Evolutionary conservation across 108 stramenopile genomes (phyloP), one percentile per base, ranked within the genome.

Genomic region (Schizochytrium sp.): DNA sequence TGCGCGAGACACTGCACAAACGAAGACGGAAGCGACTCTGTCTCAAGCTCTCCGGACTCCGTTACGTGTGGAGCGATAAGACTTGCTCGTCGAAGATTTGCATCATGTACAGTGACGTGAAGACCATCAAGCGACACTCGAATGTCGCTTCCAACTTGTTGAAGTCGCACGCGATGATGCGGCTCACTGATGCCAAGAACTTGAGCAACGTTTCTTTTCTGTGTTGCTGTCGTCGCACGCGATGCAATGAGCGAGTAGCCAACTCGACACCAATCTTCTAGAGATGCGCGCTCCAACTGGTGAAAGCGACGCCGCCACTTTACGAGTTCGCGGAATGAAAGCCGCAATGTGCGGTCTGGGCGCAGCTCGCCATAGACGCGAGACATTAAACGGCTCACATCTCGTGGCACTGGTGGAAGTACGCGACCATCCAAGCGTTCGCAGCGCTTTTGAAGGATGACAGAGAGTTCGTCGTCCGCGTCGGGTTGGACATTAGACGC

Each of bases 291-390:
- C 29, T 6, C 5, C 58, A 87, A 18, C 87, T 34, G 10, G 8
- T 10, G 12, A 21, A 5, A 57, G 57, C 88, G 88, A 6, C 88
- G 45, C 19, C 60, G 47, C 88, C 88, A 88, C n/a, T 88, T 88
- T 6, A 88, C 43, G 51, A 88, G 23, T 44, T 88, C 88, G 25
- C 88, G 88, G 23, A 72, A 48, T 5, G 88, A 44, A 21, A 88
- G 23, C 12, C 72, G 72, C 88, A 48, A 44, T 8, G 5, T 16
- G n/a, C 28, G 47, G 19, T 23, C 60, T 5, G 43, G 5, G 4
- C 53, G 47, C 87, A 87, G 5, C 10, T 21, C 16, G 41, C 23
- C 57, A 29, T 87, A 87, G 53, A 29, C 87, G 16, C 34, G 25
- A 23, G 57, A 23, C 87, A 87, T 57, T 0, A 87, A 58, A 5